Evolutionary conservation across 2,329 filamentous ascomycete genomes (phyloP).

Genomic region (Colletotrichum eremochloae): DNA sequence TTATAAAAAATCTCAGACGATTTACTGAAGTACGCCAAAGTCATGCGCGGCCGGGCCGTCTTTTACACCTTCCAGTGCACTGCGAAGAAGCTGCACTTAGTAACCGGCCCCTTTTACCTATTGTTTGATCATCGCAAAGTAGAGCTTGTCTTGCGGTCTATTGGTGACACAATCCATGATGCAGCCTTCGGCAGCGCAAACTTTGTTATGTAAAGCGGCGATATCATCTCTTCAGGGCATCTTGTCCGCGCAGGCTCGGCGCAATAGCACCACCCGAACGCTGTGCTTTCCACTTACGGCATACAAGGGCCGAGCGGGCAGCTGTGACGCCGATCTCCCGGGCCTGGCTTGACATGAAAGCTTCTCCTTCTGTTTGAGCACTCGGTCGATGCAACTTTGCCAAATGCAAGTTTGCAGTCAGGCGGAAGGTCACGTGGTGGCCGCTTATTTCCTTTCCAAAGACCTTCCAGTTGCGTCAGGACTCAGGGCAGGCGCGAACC

Average conservation of each 20-base stretch:
- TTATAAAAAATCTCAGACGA: slow-evolving; percentile 27
- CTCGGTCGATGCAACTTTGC: slow-evolving; percentile 23
- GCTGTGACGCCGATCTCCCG: slow-evolving; percentile 38
- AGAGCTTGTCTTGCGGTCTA: slow-evolving; percentile 28
- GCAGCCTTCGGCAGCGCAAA: slow-evolving; percentile 30
- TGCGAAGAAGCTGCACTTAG: slow-evolving; percentile 34
- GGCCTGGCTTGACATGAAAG: slow-evolving; percentile 26
- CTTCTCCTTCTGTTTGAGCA: slow-evolving; percentile 22
- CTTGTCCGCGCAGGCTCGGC: slow-evolving; percentile 35
- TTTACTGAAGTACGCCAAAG: slow-evolving; percentile 5
- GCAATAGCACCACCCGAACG: slow-evolving; percentile 31
- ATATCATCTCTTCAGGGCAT: slow-evolving; percentile 36
- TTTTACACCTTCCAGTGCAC: slow-evolving; percentile 27
- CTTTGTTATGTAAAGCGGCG: slow-evolving; percentile 33
- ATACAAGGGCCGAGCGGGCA: slow-evolving; percentile 37
- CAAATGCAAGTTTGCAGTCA: not conserved
- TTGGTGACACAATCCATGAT: slow-evolving; percentile 31
- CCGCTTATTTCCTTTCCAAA: not conserved
- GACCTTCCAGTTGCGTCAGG: slow-evolving; percentile 13
- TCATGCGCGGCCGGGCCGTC: slow-evolving; percentile 27
- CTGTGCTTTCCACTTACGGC: slow-evolving; percentile 32
- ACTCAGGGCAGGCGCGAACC: slow-evolving; percentile 20
- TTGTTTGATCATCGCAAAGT: slow-evolving; percentile 18
- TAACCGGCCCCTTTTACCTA: slow-evolving; percentile 14
- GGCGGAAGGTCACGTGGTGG: not conserved